These are phyloP conservation scores for Salvia sclarea DNA, from an alignment of 305 asterid species.

Conservation along the genomic window DNA sequence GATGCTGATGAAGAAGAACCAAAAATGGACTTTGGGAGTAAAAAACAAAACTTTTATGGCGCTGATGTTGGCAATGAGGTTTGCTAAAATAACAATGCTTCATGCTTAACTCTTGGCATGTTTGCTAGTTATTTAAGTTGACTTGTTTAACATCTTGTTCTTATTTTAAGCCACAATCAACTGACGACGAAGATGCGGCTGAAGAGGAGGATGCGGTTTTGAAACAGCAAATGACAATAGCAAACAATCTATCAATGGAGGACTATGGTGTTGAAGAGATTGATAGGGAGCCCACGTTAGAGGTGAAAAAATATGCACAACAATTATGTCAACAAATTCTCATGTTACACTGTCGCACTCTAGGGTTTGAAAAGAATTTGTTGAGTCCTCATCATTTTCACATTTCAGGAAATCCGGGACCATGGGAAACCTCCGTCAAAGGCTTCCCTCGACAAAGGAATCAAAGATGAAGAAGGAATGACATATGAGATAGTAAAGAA, in stretches of 20 bases:
- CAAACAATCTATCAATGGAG: conserved; percentile 50
- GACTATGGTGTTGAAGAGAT: conserved; percentile 77
- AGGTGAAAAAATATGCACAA: conserved; percentile 47
- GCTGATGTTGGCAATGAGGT: conserved; percentile 63
- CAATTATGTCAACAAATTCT: conserved; percentile 11
- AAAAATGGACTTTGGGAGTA: conserved; percentile 56
- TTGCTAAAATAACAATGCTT: conserved; percentile 16
- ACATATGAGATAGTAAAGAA: conserved; percentile 63
- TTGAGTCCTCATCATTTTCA: conserved; percentile 20
- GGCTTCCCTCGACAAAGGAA: conserved; percentile 45
- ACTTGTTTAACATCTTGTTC: conserved; percentile 25
- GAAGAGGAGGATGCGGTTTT: conserved; percentile 78
- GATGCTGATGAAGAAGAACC: conserved; percentile 63
- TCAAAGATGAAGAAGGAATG: conserved; percentile 47
- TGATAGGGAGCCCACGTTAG: conserved; percentile 67
- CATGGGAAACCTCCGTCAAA: conserved; percentile 45
- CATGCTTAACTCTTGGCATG: conserved; percentile 4
- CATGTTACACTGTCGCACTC: conserved; percentile 6
- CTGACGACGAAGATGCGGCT: conserved; percentile 73
- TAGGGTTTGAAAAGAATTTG: conserved; percentile 21
- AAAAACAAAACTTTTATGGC: conserved; percentile 41
- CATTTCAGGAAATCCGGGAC: conserved; percentile 64
- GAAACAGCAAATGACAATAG: conserved; percentile 63
- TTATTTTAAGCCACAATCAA: conserved; percentile 55
- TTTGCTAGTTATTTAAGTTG: conserved; percentile 8